Evolutionary conservation across 371 early-diverging fungal species (phyloP), one percentile per base, ranked within the genome.

Genomic region (Mucor plumbeus): DNA sequence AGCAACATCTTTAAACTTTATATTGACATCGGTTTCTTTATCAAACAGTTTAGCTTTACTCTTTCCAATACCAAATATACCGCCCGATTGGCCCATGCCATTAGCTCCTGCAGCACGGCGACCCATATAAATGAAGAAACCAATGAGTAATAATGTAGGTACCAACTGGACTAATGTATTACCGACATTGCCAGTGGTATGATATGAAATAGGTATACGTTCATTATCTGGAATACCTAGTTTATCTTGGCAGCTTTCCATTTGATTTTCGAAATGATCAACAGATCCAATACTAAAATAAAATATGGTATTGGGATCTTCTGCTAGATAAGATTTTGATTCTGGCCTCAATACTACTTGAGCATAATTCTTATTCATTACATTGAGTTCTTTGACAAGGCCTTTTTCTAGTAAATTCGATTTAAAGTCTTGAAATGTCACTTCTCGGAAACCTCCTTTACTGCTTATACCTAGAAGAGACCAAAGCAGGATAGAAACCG

Each of bases 1-100:
- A 8, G 99, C 99, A 2, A 99, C 99, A 80, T 99, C 99, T 85
- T 97, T 98, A 83, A 99, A 99, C 73, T 94, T 95, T 63, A 99
- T 92, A 69, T 92, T 85, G 60, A 98, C 91, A 54, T 95, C 94
- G 1, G 92, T 93, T 75, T 99, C 98, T 70, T 95, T 94, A 83
- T 98, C 98, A 85, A 90, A 99, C 85, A 98, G 75, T 80, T 92
- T 94, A 21, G 99, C 99, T 57, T 92, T 87, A 55, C 95, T 95
- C 81, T 99, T 98, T 47, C 98, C 98, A 54, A 98, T 93, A 26
- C 95, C 94, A 79, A 98, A 97, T 40, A 97, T 94, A 0, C 97
- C 96, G 41, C 91, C 90, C 1, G 86, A 78, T 0, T 87, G 86
- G 0, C 56, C 69, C 33, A 80, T 87, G 15, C 89, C 88, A n/a